Conservation (phyloP, 176 grass and related monocot species). For the Avena atlantica region DNA sequence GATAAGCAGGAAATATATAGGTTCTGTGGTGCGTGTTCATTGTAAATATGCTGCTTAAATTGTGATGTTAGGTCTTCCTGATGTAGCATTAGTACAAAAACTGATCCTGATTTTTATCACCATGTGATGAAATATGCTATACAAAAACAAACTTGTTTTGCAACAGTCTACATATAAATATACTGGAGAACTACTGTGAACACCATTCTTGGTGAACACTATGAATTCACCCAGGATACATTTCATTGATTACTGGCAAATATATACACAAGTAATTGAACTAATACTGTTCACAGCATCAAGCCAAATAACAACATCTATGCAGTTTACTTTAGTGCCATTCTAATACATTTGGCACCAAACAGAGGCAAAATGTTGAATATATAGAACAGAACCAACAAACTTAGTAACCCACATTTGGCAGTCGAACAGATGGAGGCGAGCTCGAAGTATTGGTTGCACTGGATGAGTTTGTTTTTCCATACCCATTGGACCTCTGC, state of each 20-base stretch:
- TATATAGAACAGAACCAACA: not conserved
- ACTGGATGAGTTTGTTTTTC: constrained; percentile 42
- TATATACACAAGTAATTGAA: constrained; percentile 20
- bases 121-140: constrained; percentile 16
- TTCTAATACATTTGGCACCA: constrained; percentile 35
- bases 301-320: constrained; percentile 2
- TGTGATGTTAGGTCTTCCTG: not conserved
- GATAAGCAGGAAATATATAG: not conserved
- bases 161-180: not conserved
- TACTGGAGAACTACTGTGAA: not conserved
- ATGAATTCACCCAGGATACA: constrained; percentile 22
- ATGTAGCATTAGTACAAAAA: not conserved
- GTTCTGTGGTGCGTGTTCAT: not conserved
- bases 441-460: constrained; percentile 47
- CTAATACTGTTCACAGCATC: constrained; percentile 8
- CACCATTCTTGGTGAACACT: not conserved
- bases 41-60: not conserved
- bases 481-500: constrained; percentile 16
- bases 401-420: constrained; percentile 43
- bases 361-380: constrained; percentile 30
- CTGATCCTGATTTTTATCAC: not conserved
- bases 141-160: not conserved
- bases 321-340: constrained; percentile 31
- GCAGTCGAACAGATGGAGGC: constrained; percentile 37
- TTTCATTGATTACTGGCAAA: constrained; percentile 26